Base-by-base conservation (phyloP, 306 rosid species). In the Coriaria nepalensis region DNA sequence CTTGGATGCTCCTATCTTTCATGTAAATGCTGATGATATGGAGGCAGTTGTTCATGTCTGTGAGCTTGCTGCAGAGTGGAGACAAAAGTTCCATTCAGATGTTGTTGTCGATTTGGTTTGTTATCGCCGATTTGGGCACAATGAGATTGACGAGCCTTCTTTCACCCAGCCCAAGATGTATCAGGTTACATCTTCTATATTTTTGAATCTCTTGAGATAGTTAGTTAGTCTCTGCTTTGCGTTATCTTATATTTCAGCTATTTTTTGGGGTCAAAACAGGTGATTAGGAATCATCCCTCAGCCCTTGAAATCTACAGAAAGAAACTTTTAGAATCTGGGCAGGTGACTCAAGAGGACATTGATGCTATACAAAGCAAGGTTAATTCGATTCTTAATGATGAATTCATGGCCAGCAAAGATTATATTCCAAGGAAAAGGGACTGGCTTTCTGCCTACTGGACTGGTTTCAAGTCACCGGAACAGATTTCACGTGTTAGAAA, bases 31-130 rank as follows among this genome's bases (percentile, higher is more conserved):
- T 52, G 95, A 90, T 69, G 95, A 90, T 49, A 71, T 90, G 71
- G 97, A 90, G 52, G 97, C 97, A 43, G 97, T 84, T 58, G 97
- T 79, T 65, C 95, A 84, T 60, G 95, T 75, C 41, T 84, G 78
- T 65, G 93, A 90, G 73, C 92, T 90, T 58, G 97, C 97, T 11
- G 95, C 95, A 12, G 97, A 90, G 79, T 90, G 97, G 97, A 83
- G 95, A 56, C 97, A 90, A 63, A 77, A 75, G 38, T 90, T 90
- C 73, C 95, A 90, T 72, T 81, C 93, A 7, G 97, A 84, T 55
- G 97, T 81, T 45, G 93, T 90, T 29, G 97, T 90, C 35, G 97
- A 90, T 70, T 64, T 90, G 12, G 95, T 90, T 48, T 90, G 97
- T 47, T 90, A 90, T 59, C 93, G 93, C 40, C 82, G 92, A 60